Evolutionary conservation across 2,329 filamentous ascomycete species (phyloP).

Genomic region (Monilinia laxa): DNA sequence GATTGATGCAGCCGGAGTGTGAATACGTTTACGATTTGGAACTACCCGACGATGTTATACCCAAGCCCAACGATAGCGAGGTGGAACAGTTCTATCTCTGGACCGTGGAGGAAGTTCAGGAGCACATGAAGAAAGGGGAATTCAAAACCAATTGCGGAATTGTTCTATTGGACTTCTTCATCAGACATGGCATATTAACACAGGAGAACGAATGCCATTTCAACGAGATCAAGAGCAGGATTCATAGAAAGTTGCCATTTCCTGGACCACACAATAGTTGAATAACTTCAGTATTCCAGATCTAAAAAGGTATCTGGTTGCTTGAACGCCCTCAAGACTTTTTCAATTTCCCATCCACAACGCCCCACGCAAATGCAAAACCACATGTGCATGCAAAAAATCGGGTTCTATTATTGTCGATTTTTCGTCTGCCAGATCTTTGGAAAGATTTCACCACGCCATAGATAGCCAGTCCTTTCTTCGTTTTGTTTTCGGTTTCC

Average conservation of each 20-base stretch:
- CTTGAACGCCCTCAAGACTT: constrained; percentile 27
- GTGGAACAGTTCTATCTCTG: constrained; percentile 81
- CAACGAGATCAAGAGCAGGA: constrained; percentile 68
- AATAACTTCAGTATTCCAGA: constrained; percentile 11
- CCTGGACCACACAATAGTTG: constrained; percentile 58
- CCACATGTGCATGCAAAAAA: constrained; percentile 28
- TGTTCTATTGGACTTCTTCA: constrained; percentile 84
- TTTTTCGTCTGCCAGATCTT: constrained; percentile 6
- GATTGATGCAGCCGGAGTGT: constrained; percentile 83
- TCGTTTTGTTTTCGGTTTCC: background rate
- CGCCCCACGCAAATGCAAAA: constrained; percentile 31
- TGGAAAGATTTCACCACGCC: constrained; percentile 4
- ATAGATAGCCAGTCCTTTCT: constrained; percentile 4
- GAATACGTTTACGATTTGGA: constrained; percentile 91
- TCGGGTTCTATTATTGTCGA: constrained; percentile 1
- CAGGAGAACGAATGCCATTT: constrained; percentile 75
- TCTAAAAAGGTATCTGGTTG: constrained; percentile 15
- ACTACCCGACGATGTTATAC: constrained; percentile 65
- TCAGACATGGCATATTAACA: constrained; percentile 79
- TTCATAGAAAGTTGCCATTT: constrained; percentile 80
- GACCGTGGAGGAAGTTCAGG: constrained; percentile 72
- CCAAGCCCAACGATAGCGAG: constrained; percentile 81
- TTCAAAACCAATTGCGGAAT: constrained; percentile 94
- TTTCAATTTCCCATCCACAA: constrained; percentile 33
- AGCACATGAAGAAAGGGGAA: constrained; percentile 65